phyloP scores from a whole-genome alignment of 176 grass and related monocot genomes.

The Cymbopogon citratus region DNA sequence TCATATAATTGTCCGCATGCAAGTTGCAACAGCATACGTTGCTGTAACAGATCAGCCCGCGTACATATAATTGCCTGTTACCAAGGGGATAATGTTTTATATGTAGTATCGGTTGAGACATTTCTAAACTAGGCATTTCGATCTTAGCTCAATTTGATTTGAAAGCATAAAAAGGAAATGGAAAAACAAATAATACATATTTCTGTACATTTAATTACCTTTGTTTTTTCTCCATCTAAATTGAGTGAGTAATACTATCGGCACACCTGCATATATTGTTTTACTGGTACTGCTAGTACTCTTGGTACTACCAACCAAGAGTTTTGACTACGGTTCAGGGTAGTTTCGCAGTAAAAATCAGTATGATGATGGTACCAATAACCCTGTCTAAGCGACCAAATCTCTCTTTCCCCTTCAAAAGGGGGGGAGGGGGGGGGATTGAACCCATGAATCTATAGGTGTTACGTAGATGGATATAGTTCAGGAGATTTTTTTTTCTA shows the following conservation, averaged over 20 bases:
- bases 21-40: conserved; percentile 13
- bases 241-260: background rate
- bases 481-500: no score
- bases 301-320: background rate
- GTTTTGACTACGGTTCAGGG: background rate
- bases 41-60: background rate
- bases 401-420: background rate
- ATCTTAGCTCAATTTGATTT: no score
- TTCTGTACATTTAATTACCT: background rate
- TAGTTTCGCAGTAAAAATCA: background rate
- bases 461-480: no score
- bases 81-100: background rate
- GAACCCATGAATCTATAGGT: background rate
- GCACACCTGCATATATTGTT: background rate
- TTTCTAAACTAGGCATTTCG: no score
- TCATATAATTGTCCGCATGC: background rate
- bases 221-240: background rate
- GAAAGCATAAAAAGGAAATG: background rate
- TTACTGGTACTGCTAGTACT: background rate
- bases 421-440: no score
- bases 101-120: background rate
- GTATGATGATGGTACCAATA: background rate
- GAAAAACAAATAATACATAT: background rate
- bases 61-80: background rate
- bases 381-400: background rate